Evolutionary conservation across 495 filamentous ascomycete genomes (phyloP).

Genomic region (Penicillium egyptiacum): DNA sequence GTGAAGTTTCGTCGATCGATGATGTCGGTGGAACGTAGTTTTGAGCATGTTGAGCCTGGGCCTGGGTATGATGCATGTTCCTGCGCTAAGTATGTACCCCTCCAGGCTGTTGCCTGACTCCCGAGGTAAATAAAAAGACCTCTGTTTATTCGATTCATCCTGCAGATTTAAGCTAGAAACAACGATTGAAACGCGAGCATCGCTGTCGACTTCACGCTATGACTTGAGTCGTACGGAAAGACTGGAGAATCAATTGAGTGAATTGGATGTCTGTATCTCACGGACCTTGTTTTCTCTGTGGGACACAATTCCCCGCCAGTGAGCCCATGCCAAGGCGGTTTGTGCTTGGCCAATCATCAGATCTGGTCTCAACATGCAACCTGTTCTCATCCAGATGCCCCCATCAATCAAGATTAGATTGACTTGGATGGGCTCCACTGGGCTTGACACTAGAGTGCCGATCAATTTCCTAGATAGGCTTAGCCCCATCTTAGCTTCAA

Average conservation of each 20-base stretch:
- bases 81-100: slow-evolving; percentile 2
- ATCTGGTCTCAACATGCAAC: neutral
- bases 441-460: neutral
- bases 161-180: no score
- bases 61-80: neutral
- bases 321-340: neutral
- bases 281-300: neutral
- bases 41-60: slow-evolving; percentile 5
- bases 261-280: neutral
- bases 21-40: slow-evolving; percentile 29
- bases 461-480: neutral
- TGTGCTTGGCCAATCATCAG: neutral
- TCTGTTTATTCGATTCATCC: neutral
- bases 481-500: neutral
- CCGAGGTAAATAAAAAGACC: neutral
- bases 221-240: neutral
- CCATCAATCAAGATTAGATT: slow-evolving; percentile 6
- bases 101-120: neutral
- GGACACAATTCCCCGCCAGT: neutral
- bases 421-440: neutral
- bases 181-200: neutral
- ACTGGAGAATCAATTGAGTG: neutral
- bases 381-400: neutral
- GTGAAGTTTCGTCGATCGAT: slow-evolving; percentile 22
- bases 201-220: neutral